These are phyloP conservation scores for Phytophthora hibernalis DNA, from an alignment of 352 stramenopile species.

Conservation along the genomic window DNA sequence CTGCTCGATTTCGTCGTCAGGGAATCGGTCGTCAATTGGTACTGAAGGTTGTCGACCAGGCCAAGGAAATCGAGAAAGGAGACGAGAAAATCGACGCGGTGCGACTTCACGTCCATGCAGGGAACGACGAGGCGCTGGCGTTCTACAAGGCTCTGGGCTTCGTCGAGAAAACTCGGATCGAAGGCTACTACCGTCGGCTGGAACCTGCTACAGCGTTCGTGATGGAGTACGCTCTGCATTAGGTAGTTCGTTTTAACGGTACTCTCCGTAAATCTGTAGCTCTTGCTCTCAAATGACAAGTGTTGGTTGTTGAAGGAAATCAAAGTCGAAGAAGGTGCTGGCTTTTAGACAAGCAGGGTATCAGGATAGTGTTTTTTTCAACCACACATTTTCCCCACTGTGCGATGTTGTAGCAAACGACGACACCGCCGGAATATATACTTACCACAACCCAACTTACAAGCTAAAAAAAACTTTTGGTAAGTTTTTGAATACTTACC, in stretches of 20 bases:
- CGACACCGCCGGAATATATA: too few relatives aligned
- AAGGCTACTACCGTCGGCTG: constrained; percentile 74
- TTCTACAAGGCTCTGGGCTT: constrained; percentile 72
- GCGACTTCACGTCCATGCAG: constrained; percentile 67
- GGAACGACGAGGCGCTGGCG: constrained; percentile 63
- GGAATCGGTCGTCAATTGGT: constrained; percentile 52
- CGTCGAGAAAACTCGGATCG: constrained; percentile 44
- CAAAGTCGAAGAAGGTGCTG: too few relatives aligned
- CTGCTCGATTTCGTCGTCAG: constrained; percentile 38
- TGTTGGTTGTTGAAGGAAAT: too few relatives aligned
- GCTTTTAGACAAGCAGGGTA: too few relatives aligned
- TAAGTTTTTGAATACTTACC: not conserved
- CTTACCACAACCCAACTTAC: too few relatives aligned
- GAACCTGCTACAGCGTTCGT: constrained; percentile 62
- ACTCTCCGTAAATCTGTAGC: too few relatives aligned
- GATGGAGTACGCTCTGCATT: constrained; percentile 46
- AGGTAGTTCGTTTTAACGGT: constrained; percentile 14
- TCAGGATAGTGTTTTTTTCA: too few relatives aligned
- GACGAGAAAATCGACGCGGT: constrained; percentile 30
- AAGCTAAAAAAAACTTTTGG: too few relatives aligned
- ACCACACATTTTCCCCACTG: too few relatives aligned
- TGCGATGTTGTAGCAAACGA: too few relatives aligned
- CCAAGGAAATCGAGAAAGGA: constrained; percentile 19
- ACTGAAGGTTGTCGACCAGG: constrained; percentile 45
- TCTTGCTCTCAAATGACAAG: too few relatives aligned